Percentiles rank a stretch among this genome's conserved stretches.
phyloP scores from a whole-genome alignment of 148 eudicot genomes.

The Spergularia marina region DNA sequence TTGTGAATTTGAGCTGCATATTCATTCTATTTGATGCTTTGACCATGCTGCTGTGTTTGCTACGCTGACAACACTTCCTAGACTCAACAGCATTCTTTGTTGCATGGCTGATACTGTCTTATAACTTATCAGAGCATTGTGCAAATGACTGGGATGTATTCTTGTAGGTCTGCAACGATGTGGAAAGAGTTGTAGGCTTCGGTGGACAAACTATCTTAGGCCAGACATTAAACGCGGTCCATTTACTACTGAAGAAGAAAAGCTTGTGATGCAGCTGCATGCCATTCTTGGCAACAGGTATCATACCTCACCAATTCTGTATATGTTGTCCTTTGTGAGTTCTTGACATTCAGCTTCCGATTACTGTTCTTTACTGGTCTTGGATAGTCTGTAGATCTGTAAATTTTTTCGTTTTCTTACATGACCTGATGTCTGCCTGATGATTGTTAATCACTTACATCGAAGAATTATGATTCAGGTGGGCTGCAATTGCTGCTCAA shows the following conservation, averaged over 20 bases:
- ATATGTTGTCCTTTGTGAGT: too few relatives aligned
- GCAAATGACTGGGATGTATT: neutral
- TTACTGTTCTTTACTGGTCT: neutral
- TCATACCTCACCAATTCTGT: neutral
- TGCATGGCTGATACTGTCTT: neutral
- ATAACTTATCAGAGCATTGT: neutral
- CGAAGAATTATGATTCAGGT: constrained; percentile 39
- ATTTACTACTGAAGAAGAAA: constrained; percentile 68
- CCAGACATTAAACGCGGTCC: constrained; percentile 80
- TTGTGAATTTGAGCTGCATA: too few relatives aligned
- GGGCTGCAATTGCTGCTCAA: constrained; percentile 96
- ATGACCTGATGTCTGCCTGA: too few relatives aligned
- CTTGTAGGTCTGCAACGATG: constrained; percentile 64
- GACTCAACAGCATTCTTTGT: neutral
- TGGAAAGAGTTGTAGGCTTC: constrained; percentile 87
- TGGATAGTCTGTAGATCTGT: neutral
- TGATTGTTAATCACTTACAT: neutral
- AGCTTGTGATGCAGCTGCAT: constrained; percentile 58
- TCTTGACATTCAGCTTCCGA: neutral
- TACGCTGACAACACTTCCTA: neutral
- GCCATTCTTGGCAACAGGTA: constrained; percentile 77
- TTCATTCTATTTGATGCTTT: too few relatives aligned
- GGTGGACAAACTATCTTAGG: constrained; percentile 83
- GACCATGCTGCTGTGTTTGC: too few relatives aligned
- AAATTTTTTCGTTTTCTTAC: neutral